Evolutionary conservation across 1,139 yeast genomes (phyloP).

Genomic region (Magnusiomyces fungicola): DNA sequence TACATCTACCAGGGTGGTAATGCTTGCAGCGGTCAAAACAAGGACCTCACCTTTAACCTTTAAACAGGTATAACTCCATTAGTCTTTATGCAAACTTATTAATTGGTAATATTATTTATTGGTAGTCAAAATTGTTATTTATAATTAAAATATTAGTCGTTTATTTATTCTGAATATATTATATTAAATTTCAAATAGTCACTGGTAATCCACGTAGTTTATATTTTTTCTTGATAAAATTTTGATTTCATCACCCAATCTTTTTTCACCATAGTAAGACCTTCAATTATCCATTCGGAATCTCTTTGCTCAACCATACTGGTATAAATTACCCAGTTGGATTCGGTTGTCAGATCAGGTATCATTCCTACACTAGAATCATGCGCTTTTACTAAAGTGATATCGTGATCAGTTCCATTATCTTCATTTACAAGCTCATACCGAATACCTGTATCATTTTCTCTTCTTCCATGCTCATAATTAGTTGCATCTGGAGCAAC

Average conservation of each 20-base stretch:
- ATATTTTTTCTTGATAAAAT: conserved; percentile 12
- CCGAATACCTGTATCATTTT: conserved; percentile 5
- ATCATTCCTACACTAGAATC: not conserved
- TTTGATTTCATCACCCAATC: conserved; percentile 12
- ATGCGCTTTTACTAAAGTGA: conserved; percentile 1
- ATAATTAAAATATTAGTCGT: no score
- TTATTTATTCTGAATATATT: not conserved
- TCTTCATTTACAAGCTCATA: conserved; percentile 9
- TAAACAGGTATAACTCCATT: not conserved
- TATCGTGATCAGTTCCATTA: not conserved
- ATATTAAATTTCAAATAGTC: not conserved
- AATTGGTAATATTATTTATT: not conserved
- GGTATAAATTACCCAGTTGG: conserved; percentile 13
- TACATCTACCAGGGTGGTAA: not conserved
- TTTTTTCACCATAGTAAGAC: conserved; percentile 12
- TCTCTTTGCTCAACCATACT: conserved; percentile 8
- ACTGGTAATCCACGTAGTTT: no score
- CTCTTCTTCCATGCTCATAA: not conserved
- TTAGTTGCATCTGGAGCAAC: conserved; percentile 4
- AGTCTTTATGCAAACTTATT: no score
- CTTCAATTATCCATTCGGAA: conserved; percentile 9
- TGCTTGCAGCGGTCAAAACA: not conserved
- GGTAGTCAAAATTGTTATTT: not conserved
- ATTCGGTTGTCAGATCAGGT: not conserved
- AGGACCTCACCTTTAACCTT: not conserved